Percentiles rank a stretch among this genome's conserved stretches.
Conservation (phyloP, 2,329 filamentous ascomycete genomes). For the Macroventuria anomochaeta region DNA sequence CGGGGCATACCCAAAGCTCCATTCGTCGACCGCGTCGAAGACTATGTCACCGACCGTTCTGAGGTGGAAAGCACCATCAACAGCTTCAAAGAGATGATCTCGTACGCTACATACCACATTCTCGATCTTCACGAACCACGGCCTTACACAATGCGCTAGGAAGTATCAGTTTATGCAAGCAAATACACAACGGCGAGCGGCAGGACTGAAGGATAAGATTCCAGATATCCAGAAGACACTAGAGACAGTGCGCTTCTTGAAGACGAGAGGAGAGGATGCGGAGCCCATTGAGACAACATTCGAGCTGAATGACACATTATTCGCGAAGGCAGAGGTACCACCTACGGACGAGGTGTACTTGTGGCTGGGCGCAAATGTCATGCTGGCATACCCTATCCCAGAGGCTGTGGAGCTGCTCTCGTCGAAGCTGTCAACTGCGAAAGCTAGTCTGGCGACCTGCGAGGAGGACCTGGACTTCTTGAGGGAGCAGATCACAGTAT, state of each 20-base stretch:
- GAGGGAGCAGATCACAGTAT: constrained; percentile 91
- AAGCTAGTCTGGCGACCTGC: constrained; percentile 81
- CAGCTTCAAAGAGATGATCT: constrained; percentile 92
- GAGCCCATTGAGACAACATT: constrained; percentile 90
- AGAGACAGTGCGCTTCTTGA: constrained; percentile 86
- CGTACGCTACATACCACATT: constrained; percentile 59
- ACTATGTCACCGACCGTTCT: constrained; percentile 78
- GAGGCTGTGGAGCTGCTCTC: constrained; percentile 82
- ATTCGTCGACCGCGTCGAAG: constrained; percentile 87
- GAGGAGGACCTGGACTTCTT: constrained; percentile 97
- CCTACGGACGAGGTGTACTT: constrained; percentile 91
- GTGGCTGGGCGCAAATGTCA: constrained; percentile 98
- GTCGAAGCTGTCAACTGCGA: constrained; percentile 79
- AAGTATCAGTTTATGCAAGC: constrained; percentile 99
- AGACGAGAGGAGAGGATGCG: constrained; percentile 70
- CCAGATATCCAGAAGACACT: constrained; percentile 96
- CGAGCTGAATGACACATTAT: constrained; percentile 95
- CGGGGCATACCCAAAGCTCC: constrained; percentile 83
- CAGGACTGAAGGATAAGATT: constrained; percentile 89
- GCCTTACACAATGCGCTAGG: constrained; percentile 55
- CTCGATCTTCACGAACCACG: background rate
- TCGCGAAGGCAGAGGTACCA: constrained; percentile 82
- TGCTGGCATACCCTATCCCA: constrained; percentile 90
- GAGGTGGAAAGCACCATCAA: constrained; percentile 83
- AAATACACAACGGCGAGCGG: constrained; percentile 83